These are phyloP conservation scores for Saccharomyces kudriavzevii DNA, from an alignment of 805 yeast species.

Conservation along the genomic window DNA sequence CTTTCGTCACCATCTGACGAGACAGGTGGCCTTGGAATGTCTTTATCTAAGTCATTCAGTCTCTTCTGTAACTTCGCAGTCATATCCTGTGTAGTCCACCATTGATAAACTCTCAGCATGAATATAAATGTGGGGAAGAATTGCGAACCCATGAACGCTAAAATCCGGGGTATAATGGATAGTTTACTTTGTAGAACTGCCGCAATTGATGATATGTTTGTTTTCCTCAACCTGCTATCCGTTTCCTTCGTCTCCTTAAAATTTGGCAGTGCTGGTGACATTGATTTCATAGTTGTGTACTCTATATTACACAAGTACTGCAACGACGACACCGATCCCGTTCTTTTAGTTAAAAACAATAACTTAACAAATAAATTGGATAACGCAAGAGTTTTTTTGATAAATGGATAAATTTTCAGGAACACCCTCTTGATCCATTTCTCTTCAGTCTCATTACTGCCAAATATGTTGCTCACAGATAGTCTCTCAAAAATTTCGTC, in stretches of 20 bases:
- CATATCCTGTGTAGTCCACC: slow-evolving; percentile 84
- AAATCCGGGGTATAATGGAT: slow-evolving; percentile 2
- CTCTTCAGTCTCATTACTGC: slow-evolving; percentile 35
- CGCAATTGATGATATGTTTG: neutral
- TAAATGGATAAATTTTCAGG: slow-evolving; percentile 53
- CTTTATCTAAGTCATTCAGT: slow-evolving; percentile 38
- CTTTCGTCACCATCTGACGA: neutral
- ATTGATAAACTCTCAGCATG: slow-evolving; percentile 73
- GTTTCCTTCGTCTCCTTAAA: neutral
- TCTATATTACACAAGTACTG: slow-evolving; percentile 56
- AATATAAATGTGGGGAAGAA: slow-evolving; percentile 78
- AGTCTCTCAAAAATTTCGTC: slow-evolving; percentile 56
- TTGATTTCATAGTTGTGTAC: slow-evolving; percentile 39
- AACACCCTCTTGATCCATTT: slow-evolving; percentile 31
- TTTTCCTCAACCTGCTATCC: neutral
- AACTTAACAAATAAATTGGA: slow-evolving; percentile 52
- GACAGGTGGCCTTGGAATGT: slow-evolving; percentile 26
- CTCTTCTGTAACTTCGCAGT: slow-evolving; percentile 48
- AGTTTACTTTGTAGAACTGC: neutral
- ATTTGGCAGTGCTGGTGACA: neutral
- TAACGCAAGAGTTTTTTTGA: slow-evolving; percentile 40
- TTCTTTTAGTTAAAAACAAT: slow-evolving; percentile 56
- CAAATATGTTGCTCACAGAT: slow-evolving; percentile 44
- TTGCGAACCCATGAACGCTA: slow-evolving; percentile 34
- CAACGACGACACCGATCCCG: slow-evolving; percentile 54